Evolutionary conservation across 2,329 filamentous ascomycete species (phyloP).

Genomic region (Penicillium griseofulvum): DNA sequence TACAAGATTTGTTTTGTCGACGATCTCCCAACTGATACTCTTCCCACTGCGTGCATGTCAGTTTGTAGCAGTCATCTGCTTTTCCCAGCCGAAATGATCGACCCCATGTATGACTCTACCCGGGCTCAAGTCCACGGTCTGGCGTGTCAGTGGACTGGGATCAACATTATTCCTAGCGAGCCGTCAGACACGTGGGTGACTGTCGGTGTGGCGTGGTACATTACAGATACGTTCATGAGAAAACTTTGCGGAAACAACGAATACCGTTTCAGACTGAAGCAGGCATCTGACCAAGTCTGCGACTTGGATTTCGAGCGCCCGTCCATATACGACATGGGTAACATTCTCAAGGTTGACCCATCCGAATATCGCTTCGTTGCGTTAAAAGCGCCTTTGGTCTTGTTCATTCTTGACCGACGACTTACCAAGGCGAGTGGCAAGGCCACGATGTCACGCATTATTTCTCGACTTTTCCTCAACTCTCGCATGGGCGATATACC

Average conservation of each 20-base stretch:
- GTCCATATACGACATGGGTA: constrained; percentile 76
- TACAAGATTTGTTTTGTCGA: constrained; percentile 96
- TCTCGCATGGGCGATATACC: constrained; percentile 76
- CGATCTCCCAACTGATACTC: constrained; percentile 72
- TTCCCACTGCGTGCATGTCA: constrained; percentile 76
- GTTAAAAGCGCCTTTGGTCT: constrained; percentile 82
- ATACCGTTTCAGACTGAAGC: constrained; percentile 85
- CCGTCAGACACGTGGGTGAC: constrained; percentile 83
- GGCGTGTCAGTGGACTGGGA: constrained; percentile 89
- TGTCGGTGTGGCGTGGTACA: constrained; percentile 86
- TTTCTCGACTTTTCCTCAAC: constrained; percentile 80
- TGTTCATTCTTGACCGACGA: constrained; percentile 90
- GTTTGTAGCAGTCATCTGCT: constrained; percentile 84
- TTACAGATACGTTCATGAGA: constrained; percentile 90
- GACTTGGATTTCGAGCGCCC: constrained; percentile 79
- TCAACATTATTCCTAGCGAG: constrained; percentile 83
- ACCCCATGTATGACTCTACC: constrained; percentile 78
- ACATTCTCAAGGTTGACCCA: constrained; percentile 72
- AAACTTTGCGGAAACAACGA: constrained; percentile 92
- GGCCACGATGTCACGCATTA: constrained; percentile 77
- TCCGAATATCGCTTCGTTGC: constrained; percentile 89
- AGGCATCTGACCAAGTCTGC: constrained; percentile 75
- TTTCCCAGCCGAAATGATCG: constrained; percentile 79
- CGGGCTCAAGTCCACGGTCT: constrained; percentile 78
- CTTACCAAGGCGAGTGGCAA: constrained; percentile 85